phyloP scores from a whole-genome alignment of 495 filamentous ascomycete genomes.

The Antarctomyces pellizariae region DNA sequence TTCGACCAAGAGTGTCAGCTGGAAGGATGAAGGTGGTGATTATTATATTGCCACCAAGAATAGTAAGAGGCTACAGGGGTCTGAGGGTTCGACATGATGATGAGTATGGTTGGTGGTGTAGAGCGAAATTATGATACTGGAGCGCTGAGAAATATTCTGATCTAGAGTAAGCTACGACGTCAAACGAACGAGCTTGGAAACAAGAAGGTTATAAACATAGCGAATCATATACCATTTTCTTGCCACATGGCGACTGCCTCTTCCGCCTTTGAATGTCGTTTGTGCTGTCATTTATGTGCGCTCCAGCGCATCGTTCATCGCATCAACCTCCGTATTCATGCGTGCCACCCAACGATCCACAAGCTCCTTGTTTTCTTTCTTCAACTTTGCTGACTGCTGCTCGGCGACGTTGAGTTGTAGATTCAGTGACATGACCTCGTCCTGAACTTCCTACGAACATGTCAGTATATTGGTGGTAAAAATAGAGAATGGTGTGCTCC shows the following conservation, averaged over 20 bases:
- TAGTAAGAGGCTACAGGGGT: constrained; percentile 13
- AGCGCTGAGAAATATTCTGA: too few relatives aligned
- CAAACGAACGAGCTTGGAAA: too few relatives aligned
- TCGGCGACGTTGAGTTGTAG: constrained; percentile 76
- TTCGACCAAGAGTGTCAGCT: constrained; percentile 68
- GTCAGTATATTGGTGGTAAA: constrained; percentile 8
- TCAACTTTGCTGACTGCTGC: constrained; percentile 37
- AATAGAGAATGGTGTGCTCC: constrained; percentile 7
- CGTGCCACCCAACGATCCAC: constrained; percentile 78
- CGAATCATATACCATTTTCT: too few relatives aligned
- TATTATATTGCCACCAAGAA: constrained; percentile 84
- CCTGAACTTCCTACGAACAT: constrained; percentile 46
- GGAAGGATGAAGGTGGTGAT: constrained; percentile 61
- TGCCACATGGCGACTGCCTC: too few relatives aligned
- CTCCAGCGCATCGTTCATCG: constrained; percentile 61
- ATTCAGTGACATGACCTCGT: constrained; percentile 66
- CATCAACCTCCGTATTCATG: constrained; percentile 66
- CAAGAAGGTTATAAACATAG: too few relatives aligned
- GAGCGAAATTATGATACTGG: too few relatives aligned
- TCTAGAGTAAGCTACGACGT: too few relatives aligned
- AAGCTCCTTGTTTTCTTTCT: constrained; percentile 69
- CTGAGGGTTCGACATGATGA: too few relatives aligned
- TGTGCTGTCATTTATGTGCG: too few relatives aligned
- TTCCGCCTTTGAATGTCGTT: too few relatives aligned
- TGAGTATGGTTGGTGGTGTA: too few relatives aligned